A percentile compares a stretch with the other conserved stretches of the same genome.
phyloP scores from a whole-genome alignment of 2,329 filamentous ascomycete species.

The Cordyceps farinosa region DNA sequence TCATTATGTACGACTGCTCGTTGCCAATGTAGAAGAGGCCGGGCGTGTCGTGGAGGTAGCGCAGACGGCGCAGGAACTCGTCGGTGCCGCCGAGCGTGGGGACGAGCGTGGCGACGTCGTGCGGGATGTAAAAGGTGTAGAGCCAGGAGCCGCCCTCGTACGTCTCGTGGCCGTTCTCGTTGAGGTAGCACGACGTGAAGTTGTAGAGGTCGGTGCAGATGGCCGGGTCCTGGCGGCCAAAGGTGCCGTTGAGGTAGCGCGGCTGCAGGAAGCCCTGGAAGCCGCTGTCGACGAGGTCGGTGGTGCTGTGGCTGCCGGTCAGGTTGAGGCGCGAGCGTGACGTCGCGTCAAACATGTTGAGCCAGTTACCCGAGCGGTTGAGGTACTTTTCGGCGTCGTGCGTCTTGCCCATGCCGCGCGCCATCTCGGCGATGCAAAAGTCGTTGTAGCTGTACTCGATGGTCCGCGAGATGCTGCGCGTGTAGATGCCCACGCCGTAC shows the following conservation, averaged over 20 bases:
- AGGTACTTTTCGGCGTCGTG: constrained; percentile 58
- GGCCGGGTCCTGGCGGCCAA: constrained; percentile 61
- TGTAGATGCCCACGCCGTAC: constrained; percentile 60
- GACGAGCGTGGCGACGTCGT: constrained; percentile 48
- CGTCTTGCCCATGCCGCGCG: constrained; percentile 51
- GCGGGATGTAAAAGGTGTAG: constrained; percentile 60
- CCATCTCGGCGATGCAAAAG: constrained; percentile 65
- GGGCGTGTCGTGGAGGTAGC: constrained; percentile 59
- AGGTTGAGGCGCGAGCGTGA: constrained; percentile 30
- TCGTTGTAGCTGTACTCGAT: constrained; percentile 81
- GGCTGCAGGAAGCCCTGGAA: constrained; percentile 71
- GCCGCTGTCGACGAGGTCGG: constrained; percentile 34
- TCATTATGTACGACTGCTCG: constrained; percentile 50
- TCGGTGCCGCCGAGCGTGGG: constrained; percentile 54
- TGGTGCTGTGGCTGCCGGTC: constrained; percentile 36
- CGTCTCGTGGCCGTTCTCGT: constrained; percentile 39
- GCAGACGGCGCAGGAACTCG: constrained; percentile 55
- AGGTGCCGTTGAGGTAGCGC: constrained; percentile 61
- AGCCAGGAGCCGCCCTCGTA: constrained; percentile 71
- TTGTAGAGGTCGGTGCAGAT: constrained; percentile 39
- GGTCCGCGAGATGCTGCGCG: constrained; percentile 67
- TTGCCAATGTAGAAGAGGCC: constrained; percentile 68
- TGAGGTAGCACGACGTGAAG: constrained; percentile 37
- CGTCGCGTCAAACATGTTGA: constrained; percentile 57
- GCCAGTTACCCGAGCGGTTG: constrained; percentile 62